Conservation (phyloP, 495 filamentous ascomycete species). For the Poronia punctata region DNA sequence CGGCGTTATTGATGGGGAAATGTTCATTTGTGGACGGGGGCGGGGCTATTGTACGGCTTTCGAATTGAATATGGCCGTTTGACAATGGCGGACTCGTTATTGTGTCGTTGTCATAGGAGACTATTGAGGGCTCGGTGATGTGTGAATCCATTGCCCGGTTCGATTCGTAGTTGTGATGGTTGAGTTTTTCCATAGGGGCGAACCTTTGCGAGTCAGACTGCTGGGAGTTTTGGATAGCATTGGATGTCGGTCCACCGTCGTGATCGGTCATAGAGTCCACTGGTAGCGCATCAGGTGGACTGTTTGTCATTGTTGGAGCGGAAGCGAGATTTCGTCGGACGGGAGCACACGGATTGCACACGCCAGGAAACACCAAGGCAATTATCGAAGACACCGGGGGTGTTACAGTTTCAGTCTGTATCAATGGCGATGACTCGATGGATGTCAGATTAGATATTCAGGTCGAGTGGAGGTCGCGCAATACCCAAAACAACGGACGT, state of each 20-base stretch:
- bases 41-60: constrained; percentile 22
- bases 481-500: too few relatives aligned
- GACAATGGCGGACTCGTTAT: constrained; percentile 8
- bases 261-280: constrained; percentile 14
- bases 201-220: constrained; percentile 12
- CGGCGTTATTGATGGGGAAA: constrained; percentile 9
- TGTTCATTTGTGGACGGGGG: constrained; percentile 18
- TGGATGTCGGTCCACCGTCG: constrained; percentile 8
- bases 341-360: constrained; percentile 5
- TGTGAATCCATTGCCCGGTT: constrained; percentile 10
- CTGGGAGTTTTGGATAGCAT: constrained; percentile 6
- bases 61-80: constrained; percentile 18
- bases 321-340: constrained; percentile 2
- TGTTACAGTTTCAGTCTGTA: too few relatives aligned
- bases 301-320: constrained; percentile 9
- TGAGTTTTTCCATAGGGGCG: constrained; percentile 19
- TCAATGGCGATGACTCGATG: too few relatives aligned
- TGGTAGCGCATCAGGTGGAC: constrained; percentile 9
- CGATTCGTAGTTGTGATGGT: constrained; percentile 15
- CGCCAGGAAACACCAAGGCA: not conserved
- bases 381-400: too few relatives aligned
- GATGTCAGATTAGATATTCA: too few relatives aligned
- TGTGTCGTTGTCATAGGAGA: constrained; percentile 15
- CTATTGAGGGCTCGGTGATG: not conserved
- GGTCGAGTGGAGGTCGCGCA: too few relatives aligned